Evolutionary conservation across 2,329 filamentous ascomycete genomes (phyloP).

Genomic region (Ophiosphaerella narmari): DNA sequence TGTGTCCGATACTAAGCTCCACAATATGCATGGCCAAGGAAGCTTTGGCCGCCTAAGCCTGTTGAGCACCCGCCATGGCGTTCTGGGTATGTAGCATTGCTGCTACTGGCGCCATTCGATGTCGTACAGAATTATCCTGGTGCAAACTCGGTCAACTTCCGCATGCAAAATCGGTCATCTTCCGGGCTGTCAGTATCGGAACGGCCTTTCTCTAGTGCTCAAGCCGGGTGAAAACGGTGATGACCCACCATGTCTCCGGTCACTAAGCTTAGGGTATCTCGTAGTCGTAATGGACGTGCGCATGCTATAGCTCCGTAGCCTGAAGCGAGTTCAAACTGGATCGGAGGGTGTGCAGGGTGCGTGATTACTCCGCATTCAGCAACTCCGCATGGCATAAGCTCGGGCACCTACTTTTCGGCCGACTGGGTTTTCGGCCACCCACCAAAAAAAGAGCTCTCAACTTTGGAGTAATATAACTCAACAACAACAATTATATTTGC

Average conservation of each 20-base stretch:
- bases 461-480: too few relatives aligned
- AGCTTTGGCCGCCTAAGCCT: constrained; percentile 23
- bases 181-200: not conserved
- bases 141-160: too few relatives aligned
- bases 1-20: constrained; percentile 14
- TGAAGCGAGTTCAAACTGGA: not conserved
- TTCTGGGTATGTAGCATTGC: constrained; percentile 21
- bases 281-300: not conserved
- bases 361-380: constrained; percentile 4
- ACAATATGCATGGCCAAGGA: constrained; percentile 14
- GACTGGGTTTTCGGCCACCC: too few relatives aligned
- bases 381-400: constrained; percentile 5
- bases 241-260: not conserved
- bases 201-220: too few relatives aligned
- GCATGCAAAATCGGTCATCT: too few relatives aligned
- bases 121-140: too few relatives aligned
- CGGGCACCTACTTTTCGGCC: too few relatives aligned
- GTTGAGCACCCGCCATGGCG: constrained; percentile 8
- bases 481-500: too few relatives aligned
- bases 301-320: not conserved
- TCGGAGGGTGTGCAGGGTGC: not conserved
- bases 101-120: not conserved
- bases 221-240: not conserved
- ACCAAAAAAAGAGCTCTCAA: too few relatives aligned
- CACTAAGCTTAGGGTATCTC: not conserved